Base-by-base conservation (phyloP, 495 filamentous ascomycete genomes). In the Oleoguttula mirabilis region DNA sequence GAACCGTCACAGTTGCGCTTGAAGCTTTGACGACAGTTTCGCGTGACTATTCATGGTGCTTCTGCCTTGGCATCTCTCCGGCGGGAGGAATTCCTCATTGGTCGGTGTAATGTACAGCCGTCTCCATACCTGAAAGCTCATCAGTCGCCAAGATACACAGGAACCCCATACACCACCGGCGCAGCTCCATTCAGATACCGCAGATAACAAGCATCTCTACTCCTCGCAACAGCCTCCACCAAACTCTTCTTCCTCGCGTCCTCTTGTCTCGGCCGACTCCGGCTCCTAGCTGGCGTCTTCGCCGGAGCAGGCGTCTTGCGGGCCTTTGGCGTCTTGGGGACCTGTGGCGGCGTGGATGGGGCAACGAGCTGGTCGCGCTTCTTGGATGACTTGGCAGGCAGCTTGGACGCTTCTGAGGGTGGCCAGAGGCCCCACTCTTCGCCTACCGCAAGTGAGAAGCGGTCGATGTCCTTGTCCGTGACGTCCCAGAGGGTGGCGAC, bases 401-500 rank as follows among this genome's bases (percentile, higher is more conserved):
- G 36, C 45, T 34, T 48, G 39, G 56, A 37, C 40, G 51, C 34
- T 31, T 43, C 39, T 21, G 41, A 22, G 41, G 50, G 39, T 6
- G 53, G 50, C 48, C 47, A 63, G 2, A 98, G 56, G 11, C 90
- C 90, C 90, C 90, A 98, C 41, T 77, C 71, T 56, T 88, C 79
- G 36, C 94, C 78, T 2, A 80, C 65, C 12, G 71, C 65, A 17
- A 75, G 74, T 0, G 85, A 78, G 57, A 95, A 93, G 25, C 87
- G 79, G 66, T 98, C 90, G 52, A 93, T 90, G 57, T 98, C 90
- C 50, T 81, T 80, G 53, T 98, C 90, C 10, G 92, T 98, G 16
- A 98, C 90, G 60, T 98, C 90, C 90, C 90, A 98, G 25, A 98
- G 67, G 3, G 83, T 94, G 16, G 82, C 88, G 0, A 95, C 76